A percentile compares a stretch with the other conserved stretches of the same genome.
Evolutionary conservation across 148 eudicot genomes (phyloP).

Genomic region (Rhododendron williamsianum): DNA sequence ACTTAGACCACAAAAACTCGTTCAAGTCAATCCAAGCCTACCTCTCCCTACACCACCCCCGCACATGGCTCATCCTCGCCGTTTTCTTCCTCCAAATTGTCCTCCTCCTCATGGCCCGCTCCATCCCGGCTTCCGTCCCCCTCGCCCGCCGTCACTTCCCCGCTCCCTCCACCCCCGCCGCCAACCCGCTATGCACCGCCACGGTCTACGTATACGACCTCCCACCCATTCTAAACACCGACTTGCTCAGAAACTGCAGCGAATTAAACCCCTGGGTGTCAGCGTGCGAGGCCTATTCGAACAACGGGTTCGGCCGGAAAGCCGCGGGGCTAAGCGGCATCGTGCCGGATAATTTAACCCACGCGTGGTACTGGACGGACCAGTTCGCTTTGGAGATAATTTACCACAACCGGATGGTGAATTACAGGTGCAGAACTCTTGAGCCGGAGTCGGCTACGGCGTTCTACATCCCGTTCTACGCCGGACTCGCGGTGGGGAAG

Average conservation of each 20-base stretch:
- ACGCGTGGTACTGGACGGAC: constrained; percentile 68
- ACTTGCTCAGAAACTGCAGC: constrained; percentile 45
- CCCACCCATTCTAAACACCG: constrained; percentile 49
- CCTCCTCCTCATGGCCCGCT: constrained; percentile 35
- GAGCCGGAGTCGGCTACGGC: constrained; percentile 61
- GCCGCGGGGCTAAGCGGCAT: constrained; percentile 25
- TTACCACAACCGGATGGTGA: constrained; percentile 52
- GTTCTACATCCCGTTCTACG: constrained; percentile 79
- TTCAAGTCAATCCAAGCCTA: constrained; percentile 17
- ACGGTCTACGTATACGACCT: constrained; percentile 63
- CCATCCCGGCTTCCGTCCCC: constrained; percentile 26
- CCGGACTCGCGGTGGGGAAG: constrained; percentile 60
- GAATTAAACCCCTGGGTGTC: constrained; percentile 54
- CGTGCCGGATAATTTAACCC: constrained; percentile 30
- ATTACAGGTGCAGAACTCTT: constrained; percentile 45
- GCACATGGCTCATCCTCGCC: constrained; percentile 50
- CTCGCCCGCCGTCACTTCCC: constrained; percentile 10
- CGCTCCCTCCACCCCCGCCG: background rate
- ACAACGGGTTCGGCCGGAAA: constrained; percentile 51
- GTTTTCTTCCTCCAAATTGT: constrained; percentile 53
- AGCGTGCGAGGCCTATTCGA: constrained; percentile 48
- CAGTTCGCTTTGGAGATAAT: constrained; percentile 62
- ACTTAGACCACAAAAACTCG: constrained; percentile 18
- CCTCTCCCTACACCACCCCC: constrained; percentile 35
- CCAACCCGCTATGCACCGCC: constrained; percentile 23